Base-by-base conservation (phyloP, 495 filamentous ascomycete species). In the Xylaria palmicola region DNA sequence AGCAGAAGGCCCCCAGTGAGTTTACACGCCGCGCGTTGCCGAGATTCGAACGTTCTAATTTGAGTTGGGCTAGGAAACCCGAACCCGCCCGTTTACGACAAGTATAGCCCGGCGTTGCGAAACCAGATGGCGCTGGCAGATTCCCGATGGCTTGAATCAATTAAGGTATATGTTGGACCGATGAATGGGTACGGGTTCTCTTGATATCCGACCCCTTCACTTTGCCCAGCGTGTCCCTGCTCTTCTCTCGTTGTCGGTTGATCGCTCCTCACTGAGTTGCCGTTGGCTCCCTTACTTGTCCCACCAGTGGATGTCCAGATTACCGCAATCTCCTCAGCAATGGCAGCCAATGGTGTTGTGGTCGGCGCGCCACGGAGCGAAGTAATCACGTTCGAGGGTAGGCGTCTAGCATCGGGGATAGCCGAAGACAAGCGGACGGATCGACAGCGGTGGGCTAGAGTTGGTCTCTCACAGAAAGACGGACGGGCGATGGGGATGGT, bases 401-500 rank as follows among this genome's bases (percentile, higher is more conserved):
- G 36, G 57, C 17, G 39, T 54, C 59, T 34, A 34, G 41, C 40
- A 41, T 27, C 40, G 22, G 50, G 30, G 30, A 29, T 37, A 24
- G 44, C 9, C 40, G 50, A 61, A 2, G 49, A 30, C 32, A 36
- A 30, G 47, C 47, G 37, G 45, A 27, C 24, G n/a, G 45, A 48
- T 60, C 36, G 57, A n/a, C 53, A 17, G 22, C 50, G 15, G 50
- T 40, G 50, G 37, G 37, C 26, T n/a, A n/a, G 47, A 44, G 48
- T 39, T 61, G 50, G 50, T 47, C 40, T 55, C 59, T 61, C 59
- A 40, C 59, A 61, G 50, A 55, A 53, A 61, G 59, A 54, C 58
- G n/a, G 58, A 36, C 36, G 12, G 47, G 32, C 43, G 47, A 60
- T 48, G 58, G 59, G 59, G 59, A 61, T 60, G 39, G 57, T 54